These are phyloP conservation scores for Neospermospora avenae DNA, from an alignment of 2,329 filamentous ascomycete genomes.

Conservation along the genomic window DNA sequence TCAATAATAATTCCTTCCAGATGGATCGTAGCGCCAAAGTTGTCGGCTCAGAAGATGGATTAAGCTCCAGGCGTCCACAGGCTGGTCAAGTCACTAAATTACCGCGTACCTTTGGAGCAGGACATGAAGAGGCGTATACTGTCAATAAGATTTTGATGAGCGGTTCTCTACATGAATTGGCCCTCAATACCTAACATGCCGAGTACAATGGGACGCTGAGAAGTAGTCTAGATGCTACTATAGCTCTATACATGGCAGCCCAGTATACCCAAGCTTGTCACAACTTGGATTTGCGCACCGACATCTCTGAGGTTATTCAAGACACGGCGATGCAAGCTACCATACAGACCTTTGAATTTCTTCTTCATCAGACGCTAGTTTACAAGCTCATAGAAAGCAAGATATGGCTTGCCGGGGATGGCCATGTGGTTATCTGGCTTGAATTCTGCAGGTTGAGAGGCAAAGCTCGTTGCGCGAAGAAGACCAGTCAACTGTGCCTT, in stretches of 20 bases:
- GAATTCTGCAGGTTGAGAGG: constrained; percentile 9
- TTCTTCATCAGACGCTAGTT: constrained; percentile 14
- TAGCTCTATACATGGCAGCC: background rate
- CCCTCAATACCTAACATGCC: no score
- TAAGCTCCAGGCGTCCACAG: no score
- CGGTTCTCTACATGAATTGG: no score
- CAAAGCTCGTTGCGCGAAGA: constrained; percentile 7
- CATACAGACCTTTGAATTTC: background rate
- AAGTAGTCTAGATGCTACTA: background rate
- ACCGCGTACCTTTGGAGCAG: no score
- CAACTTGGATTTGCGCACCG: background rate
- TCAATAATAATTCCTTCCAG: no score
- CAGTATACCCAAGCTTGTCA: background rate
- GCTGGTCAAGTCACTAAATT: no score
- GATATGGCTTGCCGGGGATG: background rate
- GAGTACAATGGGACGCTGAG: background rate
- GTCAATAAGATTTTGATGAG: no score
- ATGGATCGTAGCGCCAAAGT: no score
- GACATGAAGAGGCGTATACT: no score
- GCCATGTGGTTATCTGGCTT: constrained; percentile 4
- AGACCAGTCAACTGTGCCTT: background rate
- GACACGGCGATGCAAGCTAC: constrained; percentile 16
- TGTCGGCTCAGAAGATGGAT: no score
- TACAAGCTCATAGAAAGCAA: constrained; percentile 8
- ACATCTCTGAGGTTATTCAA: constrained; percentile 16